A percentile compares a stretch with the other conserved stretches of the same genome.
Evolutionary conservation across 2,329 filamentous ascomycete species (phyloP).

Genomic region (Fusarium dimerum): DNA sequence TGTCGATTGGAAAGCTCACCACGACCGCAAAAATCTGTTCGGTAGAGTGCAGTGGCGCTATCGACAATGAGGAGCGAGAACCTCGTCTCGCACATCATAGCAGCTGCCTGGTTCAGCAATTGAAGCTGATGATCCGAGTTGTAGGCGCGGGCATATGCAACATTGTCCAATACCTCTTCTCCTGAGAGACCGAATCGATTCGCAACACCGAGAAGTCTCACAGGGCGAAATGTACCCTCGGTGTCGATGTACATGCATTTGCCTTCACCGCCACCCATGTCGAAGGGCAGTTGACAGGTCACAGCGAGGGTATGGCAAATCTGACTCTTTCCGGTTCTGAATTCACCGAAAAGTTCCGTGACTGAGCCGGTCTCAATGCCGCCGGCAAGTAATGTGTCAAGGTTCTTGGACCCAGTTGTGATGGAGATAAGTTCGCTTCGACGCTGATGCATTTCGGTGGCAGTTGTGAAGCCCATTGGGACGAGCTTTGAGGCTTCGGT

Average conservation of each 20-base stretch:
- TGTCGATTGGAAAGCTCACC: conserved; percentile 95
- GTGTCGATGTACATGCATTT: conserved; percentile 99
- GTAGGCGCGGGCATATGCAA: conserved; percentile 96
- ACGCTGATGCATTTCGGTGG: conserved; percentile 97
- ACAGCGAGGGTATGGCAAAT: conserved; percentile 98
- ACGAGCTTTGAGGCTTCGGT: conserved; percentile 84
- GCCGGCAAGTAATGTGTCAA: conserved; percentile 91
- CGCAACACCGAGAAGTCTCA: conserved; percentile 86
- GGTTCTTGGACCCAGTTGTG: conserved; percentile 94
- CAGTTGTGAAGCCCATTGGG: conserved; percentile 98
- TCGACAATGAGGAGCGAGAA: conserved; percentile 96
- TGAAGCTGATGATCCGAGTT: conserved; percentile 98
- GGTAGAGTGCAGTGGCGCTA: conserved; percentile 91
- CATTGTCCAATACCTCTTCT: conserved; percentile 97
- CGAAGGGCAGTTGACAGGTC: conserved; percentile 95
- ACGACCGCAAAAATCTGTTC: conserved; percentile 95
- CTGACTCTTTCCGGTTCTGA: conserved; percentile 96
- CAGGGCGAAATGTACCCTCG: conserved; percentile 93
- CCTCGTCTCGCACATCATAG: conserved; percentile 99
- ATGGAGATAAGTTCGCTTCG: conserved; percentile 97
- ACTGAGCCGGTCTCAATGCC: conserved; percentile 97
- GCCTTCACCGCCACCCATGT: conserved; percentile 97
- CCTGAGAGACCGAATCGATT: conserved; percentile 93
- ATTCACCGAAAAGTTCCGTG: conserved; percentile 97
- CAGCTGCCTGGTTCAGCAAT: conserved; percentile 88